phyloP scores from a whole-genome alignment of 2,329 filamentous ascomycete species.

The Botrytis sinoallii region DNA sequence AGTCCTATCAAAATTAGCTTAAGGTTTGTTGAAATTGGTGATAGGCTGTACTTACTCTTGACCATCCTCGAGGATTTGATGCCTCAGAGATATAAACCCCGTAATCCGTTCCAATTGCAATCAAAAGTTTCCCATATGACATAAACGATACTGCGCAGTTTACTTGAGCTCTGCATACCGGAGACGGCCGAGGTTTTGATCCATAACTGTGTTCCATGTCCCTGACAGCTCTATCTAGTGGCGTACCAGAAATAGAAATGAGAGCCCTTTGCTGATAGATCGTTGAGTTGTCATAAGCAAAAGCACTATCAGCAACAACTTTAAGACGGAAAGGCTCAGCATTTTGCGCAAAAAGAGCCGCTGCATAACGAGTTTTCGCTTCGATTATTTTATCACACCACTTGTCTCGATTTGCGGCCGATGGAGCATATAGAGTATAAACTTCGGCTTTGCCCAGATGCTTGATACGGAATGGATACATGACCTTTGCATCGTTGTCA shows the following conservation, averaged over 20 bases:
- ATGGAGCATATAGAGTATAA: constrained; percentile 85
- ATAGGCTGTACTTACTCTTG: constrained; percentile 59
- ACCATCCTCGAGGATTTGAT: constrained; percentile 87
- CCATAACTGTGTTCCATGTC: constrained; percentile 82
- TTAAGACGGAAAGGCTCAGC: constrained; percentile 91
- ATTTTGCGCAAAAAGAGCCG: constrained; percentile 84
- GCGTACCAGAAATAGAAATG: constrained; percentile 84
- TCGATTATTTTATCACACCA: constrained; percentile 95
- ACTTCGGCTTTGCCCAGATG: constrained; percentile 85
- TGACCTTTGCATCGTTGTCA: constrained; percentile 46
- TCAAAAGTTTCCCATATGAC: constrained; percentile 78
- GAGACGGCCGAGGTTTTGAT: constrained; percentile 63
- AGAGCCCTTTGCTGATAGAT: constrained; percentile 56
- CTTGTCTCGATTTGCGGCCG: constrained; percentile 69
- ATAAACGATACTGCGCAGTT: constrained; percentile 92
- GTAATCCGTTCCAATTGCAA: constrained; percentile 92
- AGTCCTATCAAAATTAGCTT: constrained; percentile 53
- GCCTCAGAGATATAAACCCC: constrained; percentile 89
- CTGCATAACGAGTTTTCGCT: constrained; percentile 90
- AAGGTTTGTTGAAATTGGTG: not conserved
- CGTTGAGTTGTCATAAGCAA: constrained; percentile 64
- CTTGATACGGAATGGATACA: constrained; percentile 95
- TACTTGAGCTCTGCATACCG: constrained; percentile 80
- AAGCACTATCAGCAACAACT: constrained; percentile 89
- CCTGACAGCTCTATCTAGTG: constrained; percentile 83